Evolutionary conservation across 2,329 filamentous ascomycete species (phyloP), one percentile per base, ranked within the genome.

Genomic region (Dendryphion nanum): DNA sequence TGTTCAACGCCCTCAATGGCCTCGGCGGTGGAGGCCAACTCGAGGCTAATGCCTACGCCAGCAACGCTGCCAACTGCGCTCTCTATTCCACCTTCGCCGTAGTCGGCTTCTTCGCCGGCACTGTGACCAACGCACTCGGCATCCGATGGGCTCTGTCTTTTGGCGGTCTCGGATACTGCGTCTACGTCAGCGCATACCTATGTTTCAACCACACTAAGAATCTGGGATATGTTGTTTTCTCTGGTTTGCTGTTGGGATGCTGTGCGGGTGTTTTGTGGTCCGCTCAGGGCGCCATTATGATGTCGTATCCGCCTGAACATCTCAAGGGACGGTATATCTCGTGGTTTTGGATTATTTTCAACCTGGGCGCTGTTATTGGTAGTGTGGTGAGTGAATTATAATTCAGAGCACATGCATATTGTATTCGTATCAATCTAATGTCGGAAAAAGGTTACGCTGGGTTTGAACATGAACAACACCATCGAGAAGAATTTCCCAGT

Each of bases 311-410:
- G 2, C 74, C 78, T 15, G 90, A 95, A 68, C 67, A 79, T 21
- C 79, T 81, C 48, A 95, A 95, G 74, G 90, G 90, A 30, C 82
- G 83, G 42, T 95, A 89, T 65, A 95, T 95, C 63, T 86, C 86
- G 44, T 83, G 82, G 72, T 95, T 95, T 70, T 95, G 90, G 90
- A 82, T 89, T 64, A 94, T 96, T 57, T 96, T 95, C 76, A 95
- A 95, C 68, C 67, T 90, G 42, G 90, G 90, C 53, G 89, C 83
- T 55, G 89, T 95, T 44, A 88, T 96, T 64, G 90, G 90, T 45
- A 82, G 83, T 57, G 61, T 82, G 71, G 78, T 81, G 67, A 62
- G 75, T 62, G n/a, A n/a, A 26, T 26, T 26, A 8, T 26, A 26
- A n/a, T 26, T n/a, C 10, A 26, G 23, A 8, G 23, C n/a, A 26